phyloP scores from a whole-genome alignment of 257 asterid species.

The Nyctanthes arbortristis region DNA sequence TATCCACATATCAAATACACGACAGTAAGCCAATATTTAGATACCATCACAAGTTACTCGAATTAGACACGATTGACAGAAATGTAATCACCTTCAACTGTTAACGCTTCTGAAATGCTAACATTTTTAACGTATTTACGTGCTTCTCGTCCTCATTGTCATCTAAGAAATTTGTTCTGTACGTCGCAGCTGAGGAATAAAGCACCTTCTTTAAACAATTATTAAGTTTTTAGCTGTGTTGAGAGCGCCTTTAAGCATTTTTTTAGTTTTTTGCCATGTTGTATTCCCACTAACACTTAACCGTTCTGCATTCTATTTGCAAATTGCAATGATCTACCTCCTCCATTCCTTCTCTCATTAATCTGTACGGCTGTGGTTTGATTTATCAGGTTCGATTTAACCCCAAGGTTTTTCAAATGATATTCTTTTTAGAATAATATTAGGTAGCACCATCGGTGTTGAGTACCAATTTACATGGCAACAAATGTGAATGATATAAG shows the following conservation, averaged over 20 bases:
- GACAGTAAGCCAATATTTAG: slow-evolving; percentile 62
- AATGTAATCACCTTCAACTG: slow-evolving; percentile 9
- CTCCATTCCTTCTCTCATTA: neutral
- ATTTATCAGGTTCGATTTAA: too few species aligned
- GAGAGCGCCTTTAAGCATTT: neutral
- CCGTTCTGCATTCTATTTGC: neutral
- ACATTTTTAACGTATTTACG: neutral
- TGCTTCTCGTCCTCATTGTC: neutral
- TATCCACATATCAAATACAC: slow-evolving; percentile 76
- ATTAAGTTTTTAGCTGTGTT: neutral
- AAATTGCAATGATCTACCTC: neutral
- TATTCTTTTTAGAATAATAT: neutral
- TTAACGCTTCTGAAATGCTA: neutral
- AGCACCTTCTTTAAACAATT: too few species aligned
- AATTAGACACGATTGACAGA: slow-evolving; percentile 2
- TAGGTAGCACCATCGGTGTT: too few species aligned
- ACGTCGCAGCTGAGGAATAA: too few species aligned
- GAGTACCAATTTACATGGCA: too few species aligned
- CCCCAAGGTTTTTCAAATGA: neutral
- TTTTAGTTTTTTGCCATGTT: too few species aligned
- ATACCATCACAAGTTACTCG: slow-evolving; percentile 37
- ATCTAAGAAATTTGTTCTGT: too few species aligned
- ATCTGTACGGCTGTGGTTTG: neutral
- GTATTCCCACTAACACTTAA: neutral
- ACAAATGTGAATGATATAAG: too few species aligned